Evolutionary conservation across 768 basidiomycete genomes (phyloP), one percentile per base, ranked within the genome.

Genomic region (Butyriboletus loyo): DNA sequence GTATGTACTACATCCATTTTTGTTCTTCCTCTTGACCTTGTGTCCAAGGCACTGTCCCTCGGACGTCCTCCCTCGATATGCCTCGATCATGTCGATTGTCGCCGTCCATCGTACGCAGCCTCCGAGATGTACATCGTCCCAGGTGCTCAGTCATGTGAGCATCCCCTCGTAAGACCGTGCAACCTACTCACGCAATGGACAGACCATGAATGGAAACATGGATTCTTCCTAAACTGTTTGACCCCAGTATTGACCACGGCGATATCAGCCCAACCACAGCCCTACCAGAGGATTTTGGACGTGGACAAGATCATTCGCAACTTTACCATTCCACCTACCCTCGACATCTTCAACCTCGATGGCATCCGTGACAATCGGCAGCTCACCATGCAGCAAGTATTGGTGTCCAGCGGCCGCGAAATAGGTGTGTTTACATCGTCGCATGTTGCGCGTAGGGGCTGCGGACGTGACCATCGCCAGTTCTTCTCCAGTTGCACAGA

Each of bases 131-230:
- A 54, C 50, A 68, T 65, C 43, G 59, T 69, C 6, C 61, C 63
- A 6, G 59, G 64, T 51, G 50, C 58, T 19, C 58, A 60, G n/a
- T 64, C 68, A 49, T 68, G 71, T 70, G 53, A 55, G 68, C 52
- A 49, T 47, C 47, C 9, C 50, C 52, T 55, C 44, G n/a, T 25
- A 10, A 36, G 32, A 42, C 42, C 48, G 15, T 58, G 50, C 32
- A 30, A 15, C 31, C 53, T 35, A 40, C 48, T 65, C 30, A 57
- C 54, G 43, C 60, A 45, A 50, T 38, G 38, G 19, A 31, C 60
- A 86, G 85, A 86, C 66, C 85, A 86, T 52, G 77, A 83, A 62
- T 88, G 86, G 86, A 86, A 86, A 60, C 81, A 84, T 57, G 68
- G 72, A 1, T 87, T 88, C 70, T 83, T 85, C 62, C 73, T 77